Base-by-base conservation (phyloP, 768 basidiomycete genomes). In the Termitomyces sp. region DNA sequence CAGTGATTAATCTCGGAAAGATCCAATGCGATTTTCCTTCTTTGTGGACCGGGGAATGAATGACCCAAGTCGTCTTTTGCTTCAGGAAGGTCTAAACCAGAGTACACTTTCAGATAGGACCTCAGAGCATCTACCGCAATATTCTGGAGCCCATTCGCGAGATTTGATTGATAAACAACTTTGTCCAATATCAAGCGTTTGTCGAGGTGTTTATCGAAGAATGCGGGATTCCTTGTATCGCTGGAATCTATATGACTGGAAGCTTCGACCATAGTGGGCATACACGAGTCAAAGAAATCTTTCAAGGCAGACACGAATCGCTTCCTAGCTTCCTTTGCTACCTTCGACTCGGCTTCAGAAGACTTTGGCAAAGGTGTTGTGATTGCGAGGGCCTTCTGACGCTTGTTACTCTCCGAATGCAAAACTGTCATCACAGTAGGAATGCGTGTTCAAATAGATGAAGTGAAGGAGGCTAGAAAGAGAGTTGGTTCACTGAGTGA, bases 151-250 rank as follows among this genome's bases (percentile, higher is more conserved):
- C 54, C 60, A 7, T 36, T n/a, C 0, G 24, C 35, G 14, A 62
- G 44, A 10, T 46, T 40, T 7, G 57, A 57, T 38, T 46, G 38
- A 30, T 58, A 59, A 22, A 54, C 51, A 5, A 62, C 38, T 13
- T 45, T 49, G 9, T 5, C 11, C 2, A 61, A 38, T n/a, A 54
- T 26, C 20, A 62, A 54, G 28, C 45, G 50, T 16, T 57, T 22
- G 16, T 51, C 53, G 8, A 62, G 60, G 46, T 62, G 57, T 14
- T 20, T 47, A 26, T 62, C 60, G 28, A 52, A 61, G 5, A 24
- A 48, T 2, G 53, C 53, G n/a, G 57, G 57, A 3, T 16, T 5
- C 1, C 57, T 41, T 8, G 60, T 61, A 3, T 41, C 46, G 28
- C 10, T 48, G 46, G 46, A 38, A 43, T 9, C 8, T 22, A 43